A percentile compares a stretch with the other conserved stretches of the same genome.
Conservation (phyloP, 495 filamentous ascomycete genomes). For the Niebla homalea region DNA sequence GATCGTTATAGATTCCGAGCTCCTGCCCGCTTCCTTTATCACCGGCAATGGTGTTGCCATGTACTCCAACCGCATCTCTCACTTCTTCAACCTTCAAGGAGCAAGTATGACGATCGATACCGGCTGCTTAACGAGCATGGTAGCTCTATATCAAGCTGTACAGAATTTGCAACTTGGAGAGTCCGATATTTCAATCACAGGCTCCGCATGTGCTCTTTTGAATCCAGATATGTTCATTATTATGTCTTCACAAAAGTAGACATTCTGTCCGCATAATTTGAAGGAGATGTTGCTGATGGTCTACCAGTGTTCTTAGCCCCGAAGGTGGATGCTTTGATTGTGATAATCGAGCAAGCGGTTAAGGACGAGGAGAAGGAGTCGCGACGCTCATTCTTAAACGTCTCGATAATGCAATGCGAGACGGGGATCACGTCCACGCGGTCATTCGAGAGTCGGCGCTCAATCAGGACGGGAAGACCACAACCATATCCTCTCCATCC, state of each 20-base stretch:
- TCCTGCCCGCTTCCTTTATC: slow-evolving; percentile 32
- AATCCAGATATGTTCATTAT: slow-evolving; percentile 19
- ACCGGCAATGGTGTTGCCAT: not conserved
- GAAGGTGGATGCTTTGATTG: slow-evolving; percentile 22
- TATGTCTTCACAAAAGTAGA: slow-evolving; percentile 5
- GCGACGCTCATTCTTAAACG: slow-evolving; percentile 22
- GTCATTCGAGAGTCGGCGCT: slow-evolving; percentile 22
- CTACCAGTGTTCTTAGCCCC: slow-evolving; percentile 10
- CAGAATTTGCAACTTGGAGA: slow-evolving; percentile 27
- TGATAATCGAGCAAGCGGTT: slow-evolving; percentile 24
- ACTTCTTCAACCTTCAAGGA: slow-evolving; percentile 71
- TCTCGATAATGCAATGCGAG: slow-evolving; percentile 18
- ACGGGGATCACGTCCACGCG: slow-evolving; percentile 24
- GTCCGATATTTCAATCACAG: slow-evolving; percentile 25
- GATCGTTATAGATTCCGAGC: not conserved
- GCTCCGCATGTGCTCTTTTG: slow-evolving; percentile 31
- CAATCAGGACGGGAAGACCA: slow-evolving; percentile 28
- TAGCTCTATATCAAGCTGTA: slow-evolving; percentile 24
- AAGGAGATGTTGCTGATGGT: slow-evolving; percentile 15
- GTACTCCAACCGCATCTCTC: slow-evolving; percentile 31
- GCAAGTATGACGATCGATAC: slow-evolving; percentile 18
- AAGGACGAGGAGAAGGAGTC: slow-evolving; percentile 23
- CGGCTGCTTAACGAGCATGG: slow-evolving; percentile 21
- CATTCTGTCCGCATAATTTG: slow-evolving; percentile 13
- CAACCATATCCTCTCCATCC: slow-evolving; percentile 22